Base-by-base conservation (phyloP, 495 filamentous ascomycete genomes). In the Acidomyces sp. region DNA sequence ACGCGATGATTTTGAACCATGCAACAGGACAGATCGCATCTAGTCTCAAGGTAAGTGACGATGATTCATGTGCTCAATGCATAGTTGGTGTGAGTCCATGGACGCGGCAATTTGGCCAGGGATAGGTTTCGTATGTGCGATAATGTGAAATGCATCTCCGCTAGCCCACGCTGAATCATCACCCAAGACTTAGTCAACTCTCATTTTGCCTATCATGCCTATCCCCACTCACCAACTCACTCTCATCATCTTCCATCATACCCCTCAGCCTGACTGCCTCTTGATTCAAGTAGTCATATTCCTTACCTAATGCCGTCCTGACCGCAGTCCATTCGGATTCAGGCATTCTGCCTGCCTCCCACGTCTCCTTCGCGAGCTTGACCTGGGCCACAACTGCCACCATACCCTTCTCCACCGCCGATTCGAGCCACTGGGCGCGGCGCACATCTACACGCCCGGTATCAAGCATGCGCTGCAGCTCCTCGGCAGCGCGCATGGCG, bases 351-450 rank as follows among this genome's bases (percentile, higher is more conserved):
- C 19, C 18, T 19, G 41, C 32, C n/a, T 41, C 45, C 4, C 13
- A 28, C 31, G 21, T 6, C 16, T 6, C 5, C 34, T 30, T 15
- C 12, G 24, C 30, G 9, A 18, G 5, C n/a, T 27, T 33, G 16
- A 22, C 39, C 16, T 43, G 25, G 25, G 32, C 23, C 13, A 32
- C 22, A 6, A 36, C 6, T 6, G 39, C 26, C 7, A 15, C 46
- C 34, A 34, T 43, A 6, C 39, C 46, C 34, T 43, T 39, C 33
- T 43, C 46, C 2, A 43, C 25, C 15, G 31, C 34, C 13, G 6
- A 32, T 34, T 49, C 46, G 28, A 49, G 16, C 46, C 46, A 49
- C 27, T 43, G 46, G 13, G 39, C 17, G 5, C 26, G 10, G 10
- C 29, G 17, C 18, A 43, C 17, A 27, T 49, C 46, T 26, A 39